Base-by-base conservation (phyloP, 805 yeast genomes). In the Lipomyces spencermartinsiae region DNA sequence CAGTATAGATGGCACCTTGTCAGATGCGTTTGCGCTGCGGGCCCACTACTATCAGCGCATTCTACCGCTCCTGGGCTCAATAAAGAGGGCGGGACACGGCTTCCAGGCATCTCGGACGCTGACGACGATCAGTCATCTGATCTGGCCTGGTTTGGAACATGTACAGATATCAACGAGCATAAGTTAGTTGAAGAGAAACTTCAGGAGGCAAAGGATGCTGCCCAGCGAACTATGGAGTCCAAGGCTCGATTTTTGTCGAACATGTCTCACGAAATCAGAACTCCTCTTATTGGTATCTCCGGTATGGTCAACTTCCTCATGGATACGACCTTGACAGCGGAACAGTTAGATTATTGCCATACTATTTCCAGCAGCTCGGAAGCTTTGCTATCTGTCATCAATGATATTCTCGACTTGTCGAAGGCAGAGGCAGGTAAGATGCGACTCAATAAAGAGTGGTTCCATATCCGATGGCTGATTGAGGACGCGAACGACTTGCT, bases 241-340 rank as follows among this genome's bases (percentile, higher is more conserved):
- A 84, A 83, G 74, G 70, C 82, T 46, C 72, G 80, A 39, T 78
- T 78, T 53, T 63, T 78, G 57, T 76, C 80, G 9, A 78, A 78
- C 65, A 78, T 78, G 80, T 75, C 78, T 31, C 80, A 78, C 59
- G 80, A 78, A 64, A 78, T 78, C 61, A 73, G 80, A 10, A 78
- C 80, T 4, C 80, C 80, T 16, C 68, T 78, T 61, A 78, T 77
- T 66, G 80, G 80, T 4, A 78, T 78, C 33, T 77, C 79, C 2
- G 80, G 80, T 14, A 78, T 78, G 79, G 79, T 78, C 9, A 74
- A 75, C 46, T 78, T 78, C 58, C 61, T 78, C 59, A 64, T 78
- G 59, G 80, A 78, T 58, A 78, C 80, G 7, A 68, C 72, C 8
- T 64, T 78, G 37, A 66, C 78, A 4, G 71, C 73, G 16, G 80